A percentile compares a stretch with the other conserved stretches of the same genome.
These are phyloP conservation scores for Dichotomopilus funicola DNA, from an alignment of 2,329 filamentous ascomycete species.

Conservation along the genomic window DNA sequence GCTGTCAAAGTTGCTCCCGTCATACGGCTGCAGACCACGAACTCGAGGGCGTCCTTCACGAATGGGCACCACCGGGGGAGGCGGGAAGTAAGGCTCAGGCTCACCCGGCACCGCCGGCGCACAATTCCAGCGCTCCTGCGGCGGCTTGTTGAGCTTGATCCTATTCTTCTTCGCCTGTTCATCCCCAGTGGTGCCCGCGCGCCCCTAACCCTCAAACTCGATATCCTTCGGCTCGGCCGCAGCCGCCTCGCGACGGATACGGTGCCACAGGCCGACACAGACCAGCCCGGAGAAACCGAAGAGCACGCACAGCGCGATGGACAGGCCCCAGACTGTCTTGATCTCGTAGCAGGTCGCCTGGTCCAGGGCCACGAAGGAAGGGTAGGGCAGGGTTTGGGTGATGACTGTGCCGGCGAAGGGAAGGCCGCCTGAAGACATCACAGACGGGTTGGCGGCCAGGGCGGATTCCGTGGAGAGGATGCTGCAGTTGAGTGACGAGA, in stretches of 20 bases:
- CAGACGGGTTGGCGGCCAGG: neutral
- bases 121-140: slow-evolving; percentile 14
- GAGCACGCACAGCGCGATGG: slow-evolving; percentile 21
- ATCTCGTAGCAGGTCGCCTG: slow-evolving; percentile 21
- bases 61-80: slow-evolving; percentile 23
- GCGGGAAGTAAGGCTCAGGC: slow-evolving; percentile 17
- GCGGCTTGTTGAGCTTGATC: too few species aligned
- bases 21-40: neutral
- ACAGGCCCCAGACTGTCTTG: slow-evolving; percentile 23
- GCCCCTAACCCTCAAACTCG: slow-evolving; percentile 22
- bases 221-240: slow-evolving; percentile 8
- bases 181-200: slow-evolving; percentile 21
- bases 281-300: slow-evolving; percentile 20
- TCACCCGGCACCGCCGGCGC: slow-evolving; percentile 2
- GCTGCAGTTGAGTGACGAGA: slow-evolving; percentile 19
- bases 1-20: too few species aligned
- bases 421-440: slow-evolving; percentile 5
- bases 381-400: slow-evolving; percentile 18
- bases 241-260: slow-evolving; percentile 15
- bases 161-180: slow-evolving; percentile 1
- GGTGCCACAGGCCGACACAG: slow-evolving; percentile 23
- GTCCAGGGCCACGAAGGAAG: slow-evolving; percentile 17
- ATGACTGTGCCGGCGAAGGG: slow-evolving; percentile 3
- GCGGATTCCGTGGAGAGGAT: slow-evolving; percentile 8
- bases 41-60: neutral